Evolutionary conservation across 176 grass and related monocot genomes (phyloP).

Genomic region (Rhynchospora breviuscula): DNA sequence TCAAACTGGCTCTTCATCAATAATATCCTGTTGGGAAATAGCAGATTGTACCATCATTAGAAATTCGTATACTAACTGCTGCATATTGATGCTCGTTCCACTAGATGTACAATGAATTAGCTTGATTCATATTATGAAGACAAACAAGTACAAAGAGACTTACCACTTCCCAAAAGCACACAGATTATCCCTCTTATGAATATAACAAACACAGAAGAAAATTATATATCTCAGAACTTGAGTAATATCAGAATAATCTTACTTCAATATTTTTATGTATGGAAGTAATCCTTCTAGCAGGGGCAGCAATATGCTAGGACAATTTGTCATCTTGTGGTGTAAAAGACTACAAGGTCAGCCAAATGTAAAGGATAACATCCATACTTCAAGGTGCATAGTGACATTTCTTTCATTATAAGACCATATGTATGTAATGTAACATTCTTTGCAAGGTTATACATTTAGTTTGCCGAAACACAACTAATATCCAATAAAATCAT

Average conservation of each 20-base stretch:
- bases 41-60: not conserved
- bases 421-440: not conserved
- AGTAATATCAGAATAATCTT: not conserved
- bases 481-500: not conserved
- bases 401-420: not conserved
- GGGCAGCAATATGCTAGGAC: not conserved
- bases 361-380: not conserved
- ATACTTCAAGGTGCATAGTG: not conserved
- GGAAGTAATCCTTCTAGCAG: not conserved
- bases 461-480: not conserved
- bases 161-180: not conserved
- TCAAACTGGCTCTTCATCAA: slow-evolving; percentile 29
- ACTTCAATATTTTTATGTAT: not conserved
- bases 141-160: not conserved
- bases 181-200: not conserved
- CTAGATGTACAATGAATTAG: not conserved
- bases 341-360: not conserved
- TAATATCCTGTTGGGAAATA: slow-evolving; percentile 21
- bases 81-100: not conserved
- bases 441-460: not conserved
- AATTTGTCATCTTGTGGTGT: not conserved
- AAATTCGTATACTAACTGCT: not conserved
- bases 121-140: not conserved
- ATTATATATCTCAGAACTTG: not conserved
- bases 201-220: not conserved